Evolutionary conservation across 768 basidiomycete species (phyloP), one percentile per base, ranked within the genome.

Genomic region (Trichaptum fuscoviolaceum): DNA sequence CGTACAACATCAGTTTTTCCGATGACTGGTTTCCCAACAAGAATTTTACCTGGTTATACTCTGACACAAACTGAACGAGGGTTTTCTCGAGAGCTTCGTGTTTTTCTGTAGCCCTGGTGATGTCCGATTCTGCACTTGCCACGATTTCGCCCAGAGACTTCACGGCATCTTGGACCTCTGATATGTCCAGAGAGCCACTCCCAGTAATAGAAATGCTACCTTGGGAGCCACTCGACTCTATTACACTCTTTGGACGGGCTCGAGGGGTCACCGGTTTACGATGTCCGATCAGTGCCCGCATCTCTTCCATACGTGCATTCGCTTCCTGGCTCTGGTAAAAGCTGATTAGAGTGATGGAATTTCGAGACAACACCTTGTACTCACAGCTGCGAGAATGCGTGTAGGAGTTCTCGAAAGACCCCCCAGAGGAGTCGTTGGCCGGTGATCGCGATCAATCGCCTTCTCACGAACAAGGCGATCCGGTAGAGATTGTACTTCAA

Each of bases 291-390:
- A 92, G 79, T 69, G 84, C 85, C 57, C 87, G 84, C 92, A 95
- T 92, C 74, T 95, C 93, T 70, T 92, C 87, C 81, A 93, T 82
- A 25, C 93, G 86, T 36, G 88, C 87, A 70, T 87, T 87, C 36
- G 92, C 91, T 65, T 87, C 92, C 72, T 77, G 87, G 15, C 85
- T 90, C 92, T 94, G 69, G 67, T 36, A 25, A 52, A 57, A 23
- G 35, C 18, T 63, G 20, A 63, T 58, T 62, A 35, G 57, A 67
- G 58, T 34, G 2, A 52, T 57, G 64, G 64, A 15, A 64, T 63
- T 42, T 25, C 42, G 20, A 52, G 20, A 52, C 42, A 52, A 52
- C 12, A 52, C 8, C 2, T 30, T 30, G 30, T 30, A 52, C 42
- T 52, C 10, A 52, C 42, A 52, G 42, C 42, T 20, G 42, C 42